A percentile compares a stretch with the other conserved stretches of the same genome.
Conservation (phyloP, 192 early-diverging fungal genomes). For the Gonapodya prolifera region DNA sequence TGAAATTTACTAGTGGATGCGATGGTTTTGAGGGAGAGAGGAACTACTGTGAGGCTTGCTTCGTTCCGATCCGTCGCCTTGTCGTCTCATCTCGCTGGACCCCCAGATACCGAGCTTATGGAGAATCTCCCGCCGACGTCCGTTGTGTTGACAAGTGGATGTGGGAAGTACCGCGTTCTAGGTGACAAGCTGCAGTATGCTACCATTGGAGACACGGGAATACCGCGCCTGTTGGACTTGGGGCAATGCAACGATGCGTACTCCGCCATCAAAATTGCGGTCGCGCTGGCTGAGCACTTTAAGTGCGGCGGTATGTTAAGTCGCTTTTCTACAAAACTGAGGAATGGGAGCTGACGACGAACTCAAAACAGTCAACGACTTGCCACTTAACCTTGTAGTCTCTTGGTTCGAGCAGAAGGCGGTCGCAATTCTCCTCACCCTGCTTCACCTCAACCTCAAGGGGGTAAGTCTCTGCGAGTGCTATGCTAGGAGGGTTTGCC, state of each 20-base stretch:
- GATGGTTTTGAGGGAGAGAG: constrained; percentile 5
- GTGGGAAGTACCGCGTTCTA: constrained; percentile 3
- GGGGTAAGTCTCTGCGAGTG: background rate
- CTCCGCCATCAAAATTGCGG: constrained; percentile 1
- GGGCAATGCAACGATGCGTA: constrained; percentile 2
- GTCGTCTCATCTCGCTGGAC: no score
- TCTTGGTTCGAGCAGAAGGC: constrained; percentile 8
- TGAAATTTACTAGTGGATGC: background rate
- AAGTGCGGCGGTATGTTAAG: constrained; percentile 1
- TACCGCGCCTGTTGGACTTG: background rate
- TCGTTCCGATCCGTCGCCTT: no score
- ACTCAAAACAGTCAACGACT: background rate
- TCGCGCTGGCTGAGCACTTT: background rate
- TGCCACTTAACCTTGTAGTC: constrained; percentile 3
- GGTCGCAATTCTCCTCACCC: constrained; percentile 1
- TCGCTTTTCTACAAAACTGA: background rate
- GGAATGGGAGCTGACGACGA: background rate
- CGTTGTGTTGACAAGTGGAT: background rate
- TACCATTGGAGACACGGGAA: constrained; percentile 4
- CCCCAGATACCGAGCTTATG: background rate
- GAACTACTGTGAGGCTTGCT: background rate
- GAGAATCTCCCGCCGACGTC: constrained; percentile 3
- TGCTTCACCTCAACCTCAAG: constrained; percentile 1
- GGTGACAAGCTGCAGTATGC: constrained; percentile 4
- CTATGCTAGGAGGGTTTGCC: no score